Evolutionary conservation across 176 grass and related monocot genomes (phyloP), one percentile per base, ranked within the genome.

Genomic region (Oryza brachyantha): DNA sequence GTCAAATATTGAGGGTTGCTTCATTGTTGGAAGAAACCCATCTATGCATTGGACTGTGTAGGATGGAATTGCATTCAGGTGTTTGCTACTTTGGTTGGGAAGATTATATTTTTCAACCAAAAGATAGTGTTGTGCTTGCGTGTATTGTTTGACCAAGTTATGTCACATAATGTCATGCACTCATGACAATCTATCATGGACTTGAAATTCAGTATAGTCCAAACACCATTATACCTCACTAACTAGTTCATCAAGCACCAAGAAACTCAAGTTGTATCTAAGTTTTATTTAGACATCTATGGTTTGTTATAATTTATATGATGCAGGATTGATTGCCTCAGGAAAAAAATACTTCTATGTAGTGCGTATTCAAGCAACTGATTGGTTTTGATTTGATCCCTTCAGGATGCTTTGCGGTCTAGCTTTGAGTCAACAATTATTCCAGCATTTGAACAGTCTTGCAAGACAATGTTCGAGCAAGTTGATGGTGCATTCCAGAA

Each of bases 391-490:
- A 70, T 77, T 68, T 70, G 38, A 41, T 58, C 37, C 5, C 39
- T 88, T 73, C 83, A 98, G 96, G 96, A 98, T 7, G 16, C 92
- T 19, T 84, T 98, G 35, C 84, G 92, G 24, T 69, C 84, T 82
- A 84, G 87, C 89, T 82, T 98, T 13, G 96, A 98, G 32, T 85
- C 92, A 45, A 85, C 92, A 66, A 34, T 98, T 35, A 79, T 98
- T 84, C 96, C 96, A 31, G 90, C 96, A 11, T 98, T 98, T 87
- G 96, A 94, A 78, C 76, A 94, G 50, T 93, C 96, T 43, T 98
- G 96, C 65, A 92, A 88, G 81, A 85, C 66, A 70, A 94, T 93
- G 86, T 93, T 94, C 3, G 88, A 93, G 41, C 96, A 98, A 91
- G 83, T 98, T 54, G 92, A 98, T 75, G 74, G 77, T 71, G 52